These are phyloP conservation scores for Byssochlamys sp. DNA, from an alignment of 2,329 filamentous ascomycete species.

Conservation along the genomic window DNA sequence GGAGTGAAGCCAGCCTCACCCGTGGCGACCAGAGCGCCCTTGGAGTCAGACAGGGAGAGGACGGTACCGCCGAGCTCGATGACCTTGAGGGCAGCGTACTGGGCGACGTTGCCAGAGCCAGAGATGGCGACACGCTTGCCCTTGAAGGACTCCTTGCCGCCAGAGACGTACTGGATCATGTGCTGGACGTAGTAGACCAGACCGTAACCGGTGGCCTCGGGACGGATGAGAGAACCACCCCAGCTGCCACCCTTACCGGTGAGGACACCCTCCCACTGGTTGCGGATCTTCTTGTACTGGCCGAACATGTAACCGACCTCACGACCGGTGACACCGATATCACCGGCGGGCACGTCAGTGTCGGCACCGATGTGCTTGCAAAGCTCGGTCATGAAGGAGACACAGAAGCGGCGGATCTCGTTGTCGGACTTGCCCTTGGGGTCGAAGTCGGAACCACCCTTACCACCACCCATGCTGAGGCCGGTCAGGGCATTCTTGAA, in stretches of 20 bases:
- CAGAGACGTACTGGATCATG: constrained; percentile 80
- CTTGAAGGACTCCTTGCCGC: constrained; percentile 69
- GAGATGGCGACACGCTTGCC: constrained; percentile 94
- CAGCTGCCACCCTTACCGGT: constrained; percentile 90
- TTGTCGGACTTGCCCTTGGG: constrained; percentile 96
- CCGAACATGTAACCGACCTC: constrained; percentile 95
- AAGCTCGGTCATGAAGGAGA: constrained; percentile 90
- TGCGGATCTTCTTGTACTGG: constrained; percentile 76
- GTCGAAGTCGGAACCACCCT: constrained; percentile 96
- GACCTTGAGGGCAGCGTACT: constrained; percentile 91
- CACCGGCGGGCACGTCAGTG: constrained; percentile 91
- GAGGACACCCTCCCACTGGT: constrained; percentile 89
- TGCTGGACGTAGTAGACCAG: constrained; percentile 92
- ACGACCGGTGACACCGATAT: constrained; percentile 84
- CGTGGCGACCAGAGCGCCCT: constrained; percentile 69
- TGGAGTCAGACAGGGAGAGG: constrained; percentile 85
- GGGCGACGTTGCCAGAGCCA: constrained; percentile 93
- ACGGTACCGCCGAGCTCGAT: constrained; percentile 92
- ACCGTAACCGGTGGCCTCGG: constrained; percentile 93
- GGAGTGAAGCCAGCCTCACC: constrained; percentile 61
- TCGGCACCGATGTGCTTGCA: constrained; percentile 92
- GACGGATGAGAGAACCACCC: constrained; percentile 88
- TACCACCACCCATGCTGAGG: constrained; percentile 89
- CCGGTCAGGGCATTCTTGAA: constrained; percentile 99
- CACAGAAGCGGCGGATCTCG: constrained; percentile 96